phyloP scores from a whole-genome alignment of 78 protist genomes.

The Carpediemonas membranifera region DNA sequence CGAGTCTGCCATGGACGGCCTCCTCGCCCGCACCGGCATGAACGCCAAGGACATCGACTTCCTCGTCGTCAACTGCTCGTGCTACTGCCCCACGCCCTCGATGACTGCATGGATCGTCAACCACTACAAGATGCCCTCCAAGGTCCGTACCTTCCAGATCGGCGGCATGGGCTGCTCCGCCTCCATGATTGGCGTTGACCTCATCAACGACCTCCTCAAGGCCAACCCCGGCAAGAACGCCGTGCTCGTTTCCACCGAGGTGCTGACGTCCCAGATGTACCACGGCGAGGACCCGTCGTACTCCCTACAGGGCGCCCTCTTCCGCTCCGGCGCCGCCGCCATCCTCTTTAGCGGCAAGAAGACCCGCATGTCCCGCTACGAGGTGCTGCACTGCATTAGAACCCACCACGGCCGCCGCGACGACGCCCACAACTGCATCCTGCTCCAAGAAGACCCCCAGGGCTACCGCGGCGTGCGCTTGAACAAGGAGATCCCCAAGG shows the following conservation, averaged over 20 bases:
- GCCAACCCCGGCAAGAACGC: constrained; percentile 8
- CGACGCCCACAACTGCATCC: too few species aligned
- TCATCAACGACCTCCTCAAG: constrained; percentile 22
- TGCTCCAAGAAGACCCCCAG: too few species aligned
- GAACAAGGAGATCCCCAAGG: constrained; percentile 38
- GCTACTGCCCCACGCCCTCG: constrained; percentile 72
- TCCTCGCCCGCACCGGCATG: too few species aligned
- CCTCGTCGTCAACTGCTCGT: constrained; percentile 63
- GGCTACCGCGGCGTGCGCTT: constrained; percentile 59
- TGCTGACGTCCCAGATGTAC: constrained; percentile 75
- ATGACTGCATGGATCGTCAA: constrained; percentile 39
- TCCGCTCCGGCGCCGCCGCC: constrained; percentile 79
- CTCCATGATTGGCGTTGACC: constrained; percentile 55
- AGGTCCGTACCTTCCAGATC: constrained; percentile 48
- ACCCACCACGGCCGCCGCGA: too few species aligned
- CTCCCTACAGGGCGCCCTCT: constrained; percentile 37
- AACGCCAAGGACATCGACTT: constrained; percentile 61
- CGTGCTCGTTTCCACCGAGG: constrained; percentile 65
- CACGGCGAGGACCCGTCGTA: constrained; percentile 29
- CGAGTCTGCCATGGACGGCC: too few species aligned
- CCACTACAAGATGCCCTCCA: constrained; percentile 44
- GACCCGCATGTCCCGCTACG: too few species aligned
- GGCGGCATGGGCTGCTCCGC: constrained; percentile 76
- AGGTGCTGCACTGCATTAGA: constrained; percentile 30
- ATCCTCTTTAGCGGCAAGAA: too few species aligned